Percentiles rank a stretch among this genome's conserved stretches.
Conservation (phyloP, 108 stramenopile genomes). For the Cyclostephanos tholiformis region DNA sequence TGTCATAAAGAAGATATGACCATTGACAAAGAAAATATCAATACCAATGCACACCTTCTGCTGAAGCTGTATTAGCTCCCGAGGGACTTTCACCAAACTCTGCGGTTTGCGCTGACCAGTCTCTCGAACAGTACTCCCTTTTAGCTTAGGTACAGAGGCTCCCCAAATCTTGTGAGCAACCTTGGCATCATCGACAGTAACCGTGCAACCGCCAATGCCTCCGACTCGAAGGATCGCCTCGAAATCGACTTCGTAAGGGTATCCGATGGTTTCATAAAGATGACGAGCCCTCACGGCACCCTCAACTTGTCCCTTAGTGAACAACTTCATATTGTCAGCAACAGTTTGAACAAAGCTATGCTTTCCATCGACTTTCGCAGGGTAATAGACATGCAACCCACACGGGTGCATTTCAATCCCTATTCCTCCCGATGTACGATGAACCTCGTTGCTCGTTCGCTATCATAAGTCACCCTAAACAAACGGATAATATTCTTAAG, state of each 20-base stretch:
- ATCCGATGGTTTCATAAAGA: slow-evolving; percentile 15
- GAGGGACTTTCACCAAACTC: too few species aligned
- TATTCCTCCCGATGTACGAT: slow-evolving; percentile 8
- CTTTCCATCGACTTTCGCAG: slow-evolving; percentile 4
- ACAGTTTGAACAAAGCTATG: too few species aligned
- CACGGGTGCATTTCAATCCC: slow-evolving; percentile 16
- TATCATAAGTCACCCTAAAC: slow-evolving; percentile 30
- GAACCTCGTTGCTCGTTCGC: slow-evolving; percentile 5
- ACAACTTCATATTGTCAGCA: too few species aligned
- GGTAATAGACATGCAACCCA: slow-evolving; percentile 21
- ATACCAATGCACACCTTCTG: too few species aligned
- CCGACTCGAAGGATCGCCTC: neutral
- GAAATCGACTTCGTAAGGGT: neutral
- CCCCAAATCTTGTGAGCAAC: slow-evolving; percentile 15
- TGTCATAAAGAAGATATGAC: too few species aligned
- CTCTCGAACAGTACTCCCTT: neutral
- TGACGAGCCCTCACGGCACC: slow-evolving; percentile 5
- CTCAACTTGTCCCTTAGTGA: slow-evolving; percentile 16
- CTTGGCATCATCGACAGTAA: neutral
- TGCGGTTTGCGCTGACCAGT: neutral
- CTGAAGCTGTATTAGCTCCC: too few species aligned
- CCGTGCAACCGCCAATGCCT: neutral
- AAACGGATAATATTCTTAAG: slow-evolving; percentile 2
- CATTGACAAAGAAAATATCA: too few species aligned
- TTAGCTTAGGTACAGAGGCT: neutral